Conservation (phyloP, 495 filamentous ascomycete genomes). For the Bacidia rubella region DNA sequence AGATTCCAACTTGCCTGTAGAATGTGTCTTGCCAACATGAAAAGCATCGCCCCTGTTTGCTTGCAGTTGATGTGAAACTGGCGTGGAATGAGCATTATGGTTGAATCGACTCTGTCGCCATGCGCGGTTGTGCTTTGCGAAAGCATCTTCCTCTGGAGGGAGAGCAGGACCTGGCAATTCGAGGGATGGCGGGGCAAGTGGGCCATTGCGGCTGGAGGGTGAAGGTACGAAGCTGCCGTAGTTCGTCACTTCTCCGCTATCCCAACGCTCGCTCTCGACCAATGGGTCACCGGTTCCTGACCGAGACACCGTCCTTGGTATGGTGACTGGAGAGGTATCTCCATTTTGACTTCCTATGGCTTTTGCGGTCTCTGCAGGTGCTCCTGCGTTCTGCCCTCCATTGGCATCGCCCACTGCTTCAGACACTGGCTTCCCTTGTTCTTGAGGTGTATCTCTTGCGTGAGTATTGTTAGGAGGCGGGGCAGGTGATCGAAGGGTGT, state of each 20-base stretch:
- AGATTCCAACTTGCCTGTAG: slow-evolving; percentile 16
- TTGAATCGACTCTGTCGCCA: slow-evolving; percentile 18
- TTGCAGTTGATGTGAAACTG: slow-evolving; percentile 8
- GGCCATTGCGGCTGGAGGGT: slow-evolving; percentile 32
- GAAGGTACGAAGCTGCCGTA: slow-evolving; percentile 70
- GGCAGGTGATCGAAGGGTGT: slow-evolving; percentile 15
- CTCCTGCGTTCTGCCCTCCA: slow-evolving; percentile 5
- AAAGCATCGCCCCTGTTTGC: slow-evolving; percentile 24
- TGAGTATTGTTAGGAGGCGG: slow-evolving; percentile 3
- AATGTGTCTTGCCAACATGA: slow-evolving; percentile 25
- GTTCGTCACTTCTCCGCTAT: slow-evolving; percentile 22
- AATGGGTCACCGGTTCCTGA: slow-evolving; percentile 17
- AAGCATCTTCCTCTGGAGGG: slow-evolving; percentile 19
- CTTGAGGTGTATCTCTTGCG: slow-evolving; percentile 5
- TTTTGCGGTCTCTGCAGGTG: slow-evolving; percentile 3
- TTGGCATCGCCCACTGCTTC: background rate
- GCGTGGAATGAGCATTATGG: slow-evolving; percentile 16
- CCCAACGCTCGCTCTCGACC: slow-evolving; percentile 8
- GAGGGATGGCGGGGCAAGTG: slow-evolving; percentile 34
- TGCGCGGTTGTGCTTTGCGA: slow-evolving; percentile 19
- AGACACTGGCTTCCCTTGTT: background rate
- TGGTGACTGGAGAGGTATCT: slow-evolving; percentile 21
- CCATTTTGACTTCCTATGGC: slow-evolving; percentile 20
- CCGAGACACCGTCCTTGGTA: slow-evolving; percentile 22
- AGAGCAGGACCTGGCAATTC: slow-evolving; percentile 68